Conservation (phyloP, 208 protist species). For the Wallacemonas rigidus region DNA sequence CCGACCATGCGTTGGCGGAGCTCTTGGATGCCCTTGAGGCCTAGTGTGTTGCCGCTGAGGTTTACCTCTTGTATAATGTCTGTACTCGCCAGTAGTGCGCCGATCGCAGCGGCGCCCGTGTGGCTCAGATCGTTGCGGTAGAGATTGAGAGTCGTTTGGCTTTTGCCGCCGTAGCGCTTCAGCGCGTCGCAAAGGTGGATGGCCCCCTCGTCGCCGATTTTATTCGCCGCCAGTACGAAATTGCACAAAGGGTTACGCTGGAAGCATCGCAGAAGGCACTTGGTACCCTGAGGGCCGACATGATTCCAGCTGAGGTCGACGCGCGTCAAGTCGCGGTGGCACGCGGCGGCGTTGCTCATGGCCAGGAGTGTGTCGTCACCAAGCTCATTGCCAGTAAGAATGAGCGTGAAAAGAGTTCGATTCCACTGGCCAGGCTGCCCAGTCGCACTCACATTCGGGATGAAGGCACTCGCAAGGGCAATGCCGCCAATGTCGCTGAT, state of each 20-base stretch:
- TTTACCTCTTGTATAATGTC: conserved; percentile 68
- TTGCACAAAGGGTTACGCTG: conserved; percentile 78
- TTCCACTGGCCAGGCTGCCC: conserved; percentile 89
- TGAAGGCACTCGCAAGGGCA: conserved; percentile 82
- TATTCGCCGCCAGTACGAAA: conserved; percentile 75
- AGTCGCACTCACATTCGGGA: conserved; percentile 75
- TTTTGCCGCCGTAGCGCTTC: conserved; percentile 60
- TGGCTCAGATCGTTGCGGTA: conserved; percentile 76
- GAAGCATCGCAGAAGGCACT: conserved; percentile 72
- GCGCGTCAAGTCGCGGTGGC: conserved; percentile 70
- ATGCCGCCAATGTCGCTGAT: conserved; percentile 87
- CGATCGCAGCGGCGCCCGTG: conserved; percentile 65
- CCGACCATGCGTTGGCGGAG: conserved; percentile 44
- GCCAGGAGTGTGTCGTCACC: conserved; percentile 83
- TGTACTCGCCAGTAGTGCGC: conserved; percentile 59
- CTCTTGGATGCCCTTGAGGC: conserved; percentile 66
- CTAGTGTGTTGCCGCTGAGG: conserved; percentile 78
- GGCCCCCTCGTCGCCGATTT: conserved; percentile 75
- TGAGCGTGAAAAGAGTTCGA: conserved; percentile 69
- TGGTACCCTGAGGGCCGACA: conserved; percentile 77
- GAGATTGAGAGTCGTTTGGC: conserved; percentile 71
- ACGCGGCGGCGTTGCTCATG: conserved; percentile 84
- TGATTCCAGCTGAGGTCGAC: conserved; percentile 86
- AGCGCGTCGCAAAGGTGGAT: conserved; percentile 67
- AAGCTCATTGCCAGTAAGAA: conserved; percentile 68